These are phyloP conservation scores for Mediolabrus comicus DNA, from an alignment of 108 stramenopile species.

Conservation along the genomic window DNA sequence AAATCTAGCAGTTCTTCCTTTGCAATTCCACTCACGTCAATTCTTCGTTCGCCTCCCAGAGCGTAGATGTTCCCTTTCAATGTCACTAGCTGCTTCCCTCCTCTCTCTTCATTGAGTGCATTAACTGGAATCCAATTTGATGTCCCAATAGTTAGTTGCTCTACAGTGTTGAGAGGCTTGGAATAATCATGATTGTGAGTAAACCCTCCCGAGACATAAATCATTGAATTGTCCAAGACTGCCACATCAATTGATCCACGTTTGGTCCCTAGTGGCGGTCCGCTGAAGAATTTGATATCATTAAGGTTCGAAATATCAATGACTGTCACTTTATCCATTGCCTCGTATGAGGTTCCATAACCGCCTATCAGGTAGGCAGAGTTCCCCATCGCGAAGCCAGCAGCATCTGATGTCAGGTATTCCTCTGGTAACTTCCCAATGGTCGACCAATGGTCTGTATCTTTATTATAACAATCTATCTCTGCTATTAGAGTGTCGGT, in stretches of 20 bases:
- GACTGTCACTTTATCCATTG: conserved; percentile 11
- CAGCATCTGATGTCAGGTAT: conserved; percentile 41
- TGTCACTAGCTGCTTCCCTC: conserved; percentile 47
- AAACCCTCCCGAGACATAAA: conserved; percentile 57
- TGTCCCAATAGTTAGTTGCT: conserved; percentile 37
- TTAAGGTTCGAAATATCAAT: conserved; percentile 10
- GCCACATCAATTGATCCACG: conserved; percentile 52
- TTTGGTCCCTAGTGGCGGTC: conserved; percentile 14
- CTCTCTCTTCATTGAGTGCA: conserved; percentile 31
- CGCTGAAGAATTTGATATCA: conserved; percentile 5
- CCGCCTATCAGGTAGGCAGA: conserved; percentile 55
- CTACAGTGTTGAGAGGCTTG: conserved; percentile 37
- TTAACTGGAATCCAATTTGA: conserved; percentile 7
- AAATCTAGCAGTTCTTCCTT: conserved; percentile 23
- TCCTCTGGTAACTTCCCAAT: conserved; percentile 25
- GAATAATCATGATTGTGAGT: conserved; percentile 42
- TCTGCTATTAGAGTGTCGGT: conserved; percentile 36
- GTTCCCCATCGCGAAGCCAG: conserved; percentile 24
- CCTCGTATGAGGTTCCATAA: conserved; percentile 41
- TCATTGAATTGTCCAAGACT: conserved; percentile 9
- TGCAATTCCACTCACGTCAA: conserved; percentile 25
- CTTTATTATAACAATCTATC: conserved; percentile 54
- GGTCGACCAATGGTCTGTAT: conserved; percentile 39
- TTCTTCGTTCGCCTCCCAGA: conserved; percentile 54
- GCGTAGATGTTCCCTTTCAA: conserved; percentile 43